Evolutionary conservation across 2,329 filamentous ascomycete species (phyloP).

Genomic region (Apiospora saccharicola): DNA sequence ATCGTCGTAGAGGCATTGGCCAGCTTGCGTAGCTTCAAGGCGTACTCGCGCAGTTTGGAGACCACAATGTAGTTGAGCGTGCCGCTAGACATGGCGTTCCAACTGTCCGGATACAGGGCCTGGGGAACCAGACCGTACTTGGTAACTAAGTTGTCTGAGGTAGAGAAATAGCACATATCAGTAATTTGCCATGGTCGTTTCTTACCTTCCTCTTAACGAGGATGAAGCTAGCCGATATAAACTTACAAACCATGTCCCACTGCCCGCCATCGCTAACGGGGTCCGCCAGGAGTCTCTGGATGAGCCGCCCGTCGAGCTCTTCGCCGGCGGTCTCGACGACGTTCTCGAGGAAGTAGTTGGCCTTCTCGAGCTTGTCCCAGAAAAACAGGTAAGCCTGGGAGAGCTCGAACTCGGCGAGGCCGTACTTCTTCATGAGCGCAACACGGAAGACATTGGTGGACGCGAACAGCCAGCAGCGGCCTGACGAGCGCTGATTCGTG

Average conservation of each 20-base stretch:
- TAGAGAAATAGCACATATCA: conserved; percentile 41
- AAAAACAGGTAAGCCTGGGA: conserved; percentile 89
- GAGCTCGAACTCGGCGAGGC: conserved; percentile 81
- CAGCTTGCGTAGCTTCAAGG: conserved; percentile 72
- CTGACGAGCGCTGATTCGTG: conserved; percentile 83
- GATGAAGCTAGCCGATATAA: neutral
- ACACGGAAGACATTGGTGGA: conserved; percentile 91
- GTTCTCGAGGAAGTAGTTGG: conserved; percentile 88
- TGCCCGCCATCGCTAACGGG: conserved; percentile 85
- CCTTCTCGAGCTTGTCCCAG: conserved; percentile 93
- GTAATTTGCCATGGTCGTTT: neutral
- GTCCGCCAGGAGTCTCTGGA: conserved; percentile 72
- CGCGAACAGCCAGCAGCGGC: conserved; percentile 91
- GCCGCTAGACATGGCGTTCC: conserved; percentile 75
- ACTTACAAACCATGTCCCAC: conserved; percentile 76
- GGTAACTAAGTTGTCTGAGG: conserved; percentile 73
- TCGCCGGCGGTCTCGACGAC: conserved; percentile 77
- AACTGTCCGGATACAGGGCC: conserved; percentile 80
- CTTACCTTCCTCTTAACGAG: neutral
- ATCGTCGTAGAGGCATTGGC: conserved; percentile 46
- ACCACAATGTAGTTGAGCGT: conserved; percentile 78
- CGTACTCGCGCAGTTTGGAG: conserved; percentile 87
- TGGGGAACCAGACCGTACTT: conserved; percentile 93
- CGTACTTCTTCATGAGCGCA: conserved; percentile 85
- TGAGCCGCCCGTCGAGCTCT: conserved; percentile 74